Evolutionary conservation across 179 eudicot genomes (phyloP), one percentile per base, ranked within the genome.

Genomic region (Spinacia oleracea): DNA sequence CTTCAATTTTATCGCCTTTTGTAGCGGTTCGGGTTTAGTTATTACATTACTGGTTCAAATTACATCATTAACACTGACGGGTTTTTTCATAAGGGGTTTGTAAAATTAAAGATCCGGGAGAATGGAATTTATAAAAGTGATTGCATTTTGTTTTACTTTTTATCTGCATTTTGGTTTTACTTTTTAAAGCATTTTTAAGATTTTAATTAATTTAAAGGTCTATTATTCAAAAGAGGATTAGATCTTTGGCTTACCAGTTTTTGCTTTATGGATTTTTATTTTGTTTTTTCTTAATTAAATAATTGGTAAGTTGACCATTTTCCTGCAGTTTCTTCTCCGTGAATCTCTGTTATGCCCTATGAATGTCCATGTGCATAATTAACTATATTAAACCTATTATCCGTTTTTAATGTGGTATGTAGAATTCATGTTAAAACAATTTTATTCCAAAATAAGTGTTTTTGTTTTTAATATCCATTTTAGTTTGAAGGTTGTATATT

Each of bases 351-450:
- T 60, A 29, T 71, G 35, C 29, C 42, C 11, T 9, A 29, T 48
- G 42, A 48, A 71, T 50, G 40, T 71, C n/a, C 25, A 71, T 48
- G 60, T 50, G 75, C 75, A 50, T 71, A 27, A 5, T 18, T 53
- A 1, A 18, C 58, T 21, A 20, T 4, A 53, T 20, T 53, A 5
- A 53, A 18, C 50, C 10, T 45, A 53, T 16, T 4, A 20, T 18
- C 58, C n/a, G 56, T 51, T 51, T 51, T 10, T 18, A 15, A 51
- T 14, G 21, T 16, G 21, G 20, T 16, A 51, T 1, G 64, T 59
- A 55, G 2, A 15, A 46, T 46, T 46, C 16, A 12, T 46, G 16
- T 38, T 38, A 38, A 38, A 38, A 1, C 40, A 38, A 38, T 38
- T 38, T 3, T 1, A 38, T 38, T 6, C 40, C 40, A 3, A 38